Percentiles rank a stretch among this genome's conserved stretches.
Conservation (phyloP, 176 grass and related monocot species). For the Elymus sibiricus region DNA sequence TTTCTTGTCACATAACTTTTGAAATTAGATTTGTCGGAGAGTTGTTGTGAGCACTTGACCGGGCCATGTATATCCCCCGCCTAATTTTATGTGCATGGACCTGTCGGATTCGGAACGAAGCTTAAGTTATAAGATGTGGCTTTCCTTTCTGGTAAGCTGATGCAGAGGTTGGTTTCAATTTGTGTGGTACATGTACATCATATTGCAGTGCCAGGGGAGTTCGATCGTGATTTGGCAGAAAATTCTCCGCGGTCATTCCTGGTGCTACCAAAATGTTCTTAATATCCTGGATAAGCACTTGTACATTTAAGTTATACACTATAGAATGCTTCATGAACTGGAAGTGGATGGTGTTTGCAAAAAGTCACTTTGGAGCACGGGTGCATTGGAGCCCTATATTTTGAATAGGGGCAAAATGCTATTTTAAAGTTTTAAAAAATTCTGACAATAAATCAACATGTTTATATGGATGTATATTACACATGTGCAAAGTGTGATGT, state of each 20-base stretch:
- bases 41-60: slow-evolving; percentile 22
- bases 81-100: slow-evolving; percentile 40
- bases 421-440: too few species aligned
- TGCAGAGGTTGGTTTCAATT: background rate
- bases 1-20: slow-evolving; percentile 25
- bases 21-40: slow-evolving; percentile 41
- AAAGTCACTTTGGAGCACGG: too few species aligned
- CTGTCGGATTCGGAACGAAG: slow-evolving; percentile 12
- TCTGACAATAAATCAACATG: too few species aligned
- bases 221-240: background rate
- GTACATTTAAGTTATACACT: too few species aligned
- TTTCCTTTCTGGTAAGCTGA: slow-evolving; percentile 2
- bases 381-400: too few species aligned
- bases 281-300: too few species aligned
- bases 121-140: slow-evolving; percentile 8
- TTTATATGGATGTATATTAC: too few species aligned
- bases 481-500: too few species aligned
- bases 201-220: background rate
- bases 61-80: slow-evolving; percentile 14
- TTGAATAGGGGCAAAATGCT: too few species aligned
- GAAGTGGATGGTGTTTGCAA: too few species aligned
- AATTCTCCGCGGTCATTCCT: background rate
- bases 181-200: background rate
- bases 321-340: too few species aligned
- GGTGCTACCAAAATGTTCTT: background rate